Conservation (phyloP, 495 filamentous ascomycete genomes). For the Eremomyces bilateralis region DNA sequence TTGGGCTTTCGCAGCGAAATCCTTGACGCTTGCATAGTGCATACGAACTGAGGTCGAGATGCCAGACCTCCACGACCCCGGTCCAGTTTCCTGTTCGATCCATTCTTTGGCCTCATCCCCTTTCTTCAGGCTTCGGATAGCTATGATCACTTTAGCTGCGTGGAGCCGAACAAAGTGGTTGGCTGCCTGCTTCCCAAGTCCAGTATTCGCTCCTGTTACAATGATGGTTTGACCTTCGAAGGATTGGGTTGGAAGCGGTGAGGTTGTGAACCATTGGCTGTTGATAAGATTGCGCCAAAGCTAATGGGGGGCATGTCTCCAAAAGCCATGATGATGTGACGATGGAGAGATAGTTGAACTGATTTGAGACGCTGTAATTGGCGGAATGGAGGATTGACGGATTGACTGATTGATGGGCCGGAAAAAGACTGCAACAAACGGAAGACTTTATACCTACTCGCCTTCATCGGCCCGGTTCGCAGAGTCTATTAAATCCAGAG, state of each 20-base stretch:
- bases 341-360: background rate
- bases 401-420: no score
- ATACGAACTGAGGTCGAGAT: slow-evolving; percentile 9
- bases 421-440: no score
- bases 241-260: background rate
- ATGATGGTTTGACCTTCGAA: slow-evolving; percentile 4
- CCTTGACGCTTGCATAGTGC: slow-evolving; percentile 9
- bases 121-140: slow-evolving; percentile 8
- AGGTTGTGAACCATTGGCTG: background rate
- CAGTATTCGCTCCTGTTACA: slow-evolving; percentile 3
- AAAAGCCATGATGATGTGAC: background rate
- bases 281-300: background rate
- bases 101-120: slow-evolving; percentile 5
- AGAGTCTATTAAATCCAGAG: no score
- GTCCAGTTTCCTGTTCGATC: slow-evolving; percentile 1
- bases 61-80: slow-evolving; percentile 10
- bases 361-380: no score
- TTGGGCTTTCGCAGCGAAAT: slow-evolving; percentile 8
- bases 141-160: slow-evolving; percentile 12
- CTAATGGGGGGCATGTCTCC: no score
- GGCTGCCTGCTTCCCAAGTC: slow-evolving; percentile 12
- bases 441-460: no score
- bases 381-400: no score
- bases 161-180: slow-evolving; percentile 6
- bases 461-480: no score